Evolutionary conservation across 2,329 filamentous ascomycete genomes (phyloP).

Genomic region (Pestalotiopsis sp.): DNA sequence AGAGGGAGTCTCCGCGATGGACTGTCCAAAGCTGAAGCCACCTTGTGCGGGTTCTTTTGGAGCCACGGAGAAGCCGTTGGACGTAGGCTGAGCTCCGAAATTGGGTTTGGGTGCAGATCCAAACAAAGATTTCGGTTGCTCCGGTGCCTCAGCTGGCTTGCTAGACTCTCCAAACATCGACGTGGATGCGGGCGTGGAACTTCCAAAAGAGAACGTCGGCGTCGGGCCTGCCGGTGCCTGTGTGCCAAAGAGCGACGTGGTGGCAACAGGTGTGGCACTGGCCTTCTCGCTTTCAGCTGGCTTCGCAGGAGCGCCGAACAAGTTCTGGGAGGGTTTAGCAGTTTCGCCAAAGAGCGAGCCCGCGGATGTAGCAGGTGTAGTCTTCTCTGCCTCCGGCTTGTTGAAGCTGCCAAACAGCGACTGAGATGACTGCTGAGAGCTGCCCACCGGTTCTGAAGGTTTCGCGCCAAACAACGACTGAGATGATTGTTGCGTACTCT

Average conservation of each 20-base stretch:
- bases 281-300: constrained; percentile 20
- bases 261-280: not conserved
- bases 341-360: constrained; percentile 20
- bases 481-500: constrained; percentile 25
- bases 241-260: constrained; percentile 24
- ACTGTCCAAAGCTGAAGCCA: constrained; percentile 10
- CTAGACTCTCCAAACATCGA: constrained; percentile 18
- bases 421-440: constrained; percentile 14
- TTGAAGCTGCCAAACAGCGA: constrained; percentile 1
- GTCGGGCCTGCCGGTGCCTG: constrained; percentile 19
- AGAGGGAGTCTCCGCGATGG: constrained; percentile 17
- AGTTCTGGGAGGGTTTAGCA: constrained; percentile 9
- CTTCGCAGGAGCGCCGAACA: constrained; percentile 25
- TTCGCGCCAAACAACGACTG: constrained; percentile 14
- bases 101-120: constrained; percentile 2
- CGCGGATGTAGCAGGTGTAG: constrained; percentile 15
- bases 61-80: constrained; percentile 13
- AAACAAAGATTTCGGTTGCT: constrained; percentile 18
- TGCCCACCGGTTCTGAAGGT: constrained; percentile 12
- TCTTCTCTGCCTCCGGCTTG: not conserved
- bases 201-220: constrained; percentile 19
- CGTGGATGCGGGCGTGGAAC: constrained; percentile 17
- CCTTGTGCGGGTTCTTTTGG: constrained; percentile 1
- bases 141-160: constrained; percentile 17
- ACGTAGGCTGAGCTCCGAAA: constrained; percentile 16